A percentile compares a stretch with the other conserved stretches of the same genome.
phyloP scores from a whole-genome alignment of 202 grass and related monocot genomes.

The Eragrostis tef region DNA sequence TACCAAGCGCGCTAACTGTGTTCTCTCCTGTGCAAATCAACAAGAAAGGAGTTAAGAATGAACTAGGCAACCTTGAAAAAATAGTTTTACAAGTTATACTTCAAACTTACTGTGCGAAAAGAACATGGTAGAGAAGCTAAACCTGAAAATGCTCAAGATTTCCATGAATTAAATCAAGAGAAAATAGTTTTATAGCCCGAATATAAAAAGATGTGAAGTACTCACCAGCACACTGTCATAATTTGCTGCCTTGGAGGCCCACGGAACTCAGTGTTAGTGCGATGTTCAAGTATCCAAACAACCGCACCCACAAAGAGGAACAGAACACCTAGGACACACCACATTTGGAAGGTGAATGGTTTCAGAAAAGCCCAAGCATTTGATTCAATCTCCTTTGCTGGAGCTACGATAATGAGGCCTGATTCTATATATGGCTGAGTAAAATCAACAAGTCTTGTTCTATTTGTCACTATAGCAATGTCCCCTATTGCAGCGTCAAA shows the following conservation, averaged over 20 bases:
- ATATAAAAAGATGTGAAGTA: conserved; percentile 21
- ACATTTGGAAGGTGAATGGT: conserved; percentile 92
- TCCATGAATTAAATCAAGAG: conserved; percentile 36
- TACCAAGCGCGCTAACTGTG: conserved; percentile 79
- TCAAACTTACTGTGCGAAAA: conserved; percentile 86
- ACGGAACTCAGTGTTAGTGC: conserved; percentile 82
- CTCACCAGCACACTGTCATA: conserved; percentile 90
- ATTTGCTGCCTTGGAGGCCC: conserved; percentile 85
- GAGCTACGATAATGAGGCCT: conserved; percentile 80
- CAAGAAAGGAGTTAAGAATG: conserved; percentile 39
- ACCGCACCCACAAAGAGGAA: conserved; percentile 88
- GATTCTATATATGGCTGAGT: conserved; percentile 93
- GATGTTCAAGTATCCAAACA: conserved; percentile 97
- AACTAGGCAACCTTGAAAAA: conserved; percentile 26
- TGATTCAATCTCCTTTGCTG: conserved; percentile 64
- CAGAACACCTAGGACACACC: conserved; percentile 68
- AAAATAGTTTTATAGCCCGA: neutral
- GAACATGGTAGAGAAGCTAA: conserved; percentile 99
- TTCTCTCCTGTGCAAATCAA: conserved; percentile 81
- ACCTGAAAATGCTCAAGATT: conserved; percentile 66
- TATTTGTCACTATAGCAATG: conserved; percentile 84
- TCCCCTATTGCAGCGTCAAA: conserved; percentile 94
- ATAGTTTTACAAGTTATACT: conserved; percentile 7
- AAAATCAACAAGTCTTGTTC: conserved; percentile 93
- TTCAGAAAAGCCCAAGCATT: conserved; percentile 96